phyloP scores from a whole-genome alignment of 2,329 filamentous ascomycete species.

The Magnaporthiopsis incrustans region DNA sequence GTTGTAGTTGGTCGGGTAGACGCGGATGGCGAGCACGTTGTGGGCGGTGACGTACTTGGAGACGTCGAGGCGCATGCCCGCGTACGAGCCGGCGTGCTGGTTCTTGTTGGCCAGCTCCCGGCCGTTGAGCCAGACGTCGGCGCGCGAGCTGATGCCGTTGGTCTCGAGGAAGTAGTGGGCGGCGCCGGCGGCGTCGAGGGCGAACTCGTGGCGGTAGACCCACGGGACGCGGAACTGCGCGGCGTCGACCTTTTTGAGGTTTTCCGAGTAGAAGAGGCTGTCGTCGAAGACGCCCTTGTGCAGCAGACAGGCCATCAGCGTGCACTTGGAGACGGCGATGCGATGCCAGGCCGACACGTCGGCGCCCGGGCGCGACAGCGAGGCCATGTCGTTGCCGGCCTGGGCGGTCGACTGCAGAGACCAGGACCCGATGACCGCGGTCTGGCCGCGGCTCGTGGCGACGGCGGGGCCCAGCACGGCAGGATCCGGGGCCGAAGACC shows the following conservation, averaged over 20 bases:
- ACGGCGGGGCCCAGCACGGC: conserved; percentile 13
- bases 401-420: conserved; percentile 37
- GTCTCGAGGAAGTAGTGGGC: conserved; percentile 46
- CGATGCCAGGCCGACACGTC: conserved; percentile 45
- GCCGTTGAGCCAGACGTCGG: conserved; percentile 54
- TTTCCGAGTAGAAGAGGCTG: conserved; percentile 46
- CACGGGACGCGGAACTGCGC: conserved; percentile 45
- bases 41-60: conserved; percentile 30
- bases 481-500: background rate
- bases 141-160: conserved; percentile 51
- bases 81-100: conserved; percentile 48
- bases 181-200: conserved; percentile 21
- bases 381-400: conserved; percentile 24
- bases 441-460: conserved; percentile 17
- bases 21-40: conserved; percentile 46
- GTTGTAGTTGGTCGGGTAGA: conserved; percentile 51
- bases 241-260: conserved; percentile 30
- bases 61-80: conserved; percentile 46
- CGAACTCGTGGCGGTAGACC: conserved; percentile 50
- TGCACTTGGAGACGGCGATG: conserved; percentile 36
- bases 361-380: conserved; percentile 32
- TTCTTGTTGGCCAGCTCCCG: conserved; percentile 37
- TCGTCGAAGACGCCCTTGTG: conserved; percentile 44
- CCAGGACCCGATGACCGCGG: conserved; percentile 34
- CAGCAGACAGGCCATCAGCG: conserved; percentile 50